Conservation (phyloP, 768 basidiomycete genomes). For the Lactifluus volemus region DNA sequence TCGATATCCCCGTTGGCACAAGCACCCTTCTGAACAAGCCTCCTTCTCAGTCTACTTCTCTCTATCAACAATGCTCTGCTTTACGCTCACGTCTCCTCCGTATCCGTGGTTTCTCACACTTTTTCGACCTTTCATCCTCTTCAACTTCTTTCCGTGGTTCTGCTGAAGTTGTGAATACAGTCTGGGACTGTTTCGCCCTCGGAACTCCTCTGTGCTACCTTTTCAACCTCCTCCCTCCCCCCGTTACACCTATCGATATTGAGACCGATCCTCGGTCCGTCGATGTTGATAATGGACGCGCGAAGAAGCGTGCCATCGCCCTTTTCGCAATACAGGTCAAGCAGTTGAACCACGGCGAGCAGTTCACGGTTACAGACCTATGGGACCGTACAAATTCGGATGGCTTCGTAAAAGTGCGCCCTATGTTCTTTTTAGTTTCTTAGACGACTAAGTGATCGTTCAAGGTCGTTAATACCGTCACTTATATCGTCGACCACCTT, state of each 20-base stretch:
- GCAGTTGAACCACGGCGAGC: conserved; percentile 60
- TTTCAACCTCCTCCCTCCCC: conserved; percentile 77
- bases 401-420: conserved; percentile 84
- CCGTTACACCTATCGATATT: conserved; percentile 37
- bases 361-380: conserved; percentile 87
- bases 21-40: conserved; percentile 89
- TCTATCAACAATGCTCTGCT: conserved; percentile 86
- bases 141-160: conserved; percentile 58
- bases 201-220: conserved; percentile 94
- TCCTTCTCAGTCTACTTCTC: conserved; percentile 77
- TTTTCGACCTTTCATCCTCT: conserved; percentile 53
- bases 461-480: conserved; percentile 86
- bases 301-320: conserved; percentile 85
- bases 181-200: conserved; percentile 90
- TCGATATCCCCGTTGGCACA: conserved; percentile 67
- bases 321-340: conserved; percentile 87
- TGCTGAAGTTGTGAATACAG: conserved; percentile 87
- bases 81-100: conserved; percentile 70
- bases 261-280: conserved; percentile 57
- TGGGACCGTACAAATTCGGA: conserved; percentile 88
- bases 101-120: conserved; percentile 62
- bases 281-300: conserved; percentile 66
- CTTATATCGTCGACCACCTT: conserved; percentile 70
- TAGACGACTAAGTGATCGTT: conserved; percentile 6
- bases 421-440: background rate